Base-by-base conservation (phyloP, 2,329 filamentous ascomycete genomes). In the Penicillium capsulatum region DNA sequence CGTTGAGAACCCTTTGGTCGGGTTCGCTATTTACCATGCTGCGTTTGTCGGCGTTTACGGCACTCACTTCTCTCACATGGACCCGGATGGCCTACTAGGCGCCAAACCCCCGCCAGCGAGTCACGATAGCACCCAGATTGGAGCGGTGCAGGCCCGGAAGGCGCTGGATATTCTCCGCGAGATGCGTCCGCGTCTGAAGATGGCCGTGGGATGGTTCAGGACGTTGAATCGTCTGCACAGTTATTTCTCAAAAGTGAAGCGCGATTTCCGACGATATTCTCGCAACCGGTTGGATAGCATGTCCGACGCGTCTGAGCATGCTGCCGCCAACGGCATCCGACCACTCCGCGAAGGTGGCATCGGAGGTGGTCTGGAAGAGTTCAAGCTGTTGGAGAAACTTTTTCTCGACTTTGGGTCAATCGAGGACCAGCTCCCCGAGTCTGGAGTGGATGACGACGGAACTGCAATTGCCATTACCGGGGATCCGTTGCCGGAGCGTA, bases 21-120 rank as follows among this genome's bases (percentile, higher is more conserved):
- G 70, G 1, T 79, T 77, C 45, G 72, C 75, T 17, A 64, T 75
- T 15, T 79, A 77, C 55, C 72, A 71, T 26, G 74, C 74, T 16
- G 69, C 70, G 0, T 71, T 77, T 34, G 60, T 71, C 26, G 70
- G 66, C 11, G 61, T 76, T 7, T 79, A 79, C 53, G 72, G 70
- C 20, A 66, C 69, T 22, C 73, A 75, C 50, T 79, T 78, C 42
- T 69, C 70, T 1, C 69, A 72, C 51, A 77, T 79, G 74, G 76
- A 79, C 42, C 66, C 69, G 1, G 67, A 75, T 7, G 68, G 69
- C 7, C 67, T 67, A 39, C 58, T 78, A 52, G 68, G 68, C 4
- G 42, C 54, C 1, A 61, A 58, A 20, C 48, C 54, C 3, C 50
- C 50, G 3, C 51, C 52, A 2, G 41, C 54, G 3, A 43, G 46